Evolutionary conservation across 371 early-diverging fungal species (phyloP).

Genomic region (Phascolomyces articulosus): DNA sequence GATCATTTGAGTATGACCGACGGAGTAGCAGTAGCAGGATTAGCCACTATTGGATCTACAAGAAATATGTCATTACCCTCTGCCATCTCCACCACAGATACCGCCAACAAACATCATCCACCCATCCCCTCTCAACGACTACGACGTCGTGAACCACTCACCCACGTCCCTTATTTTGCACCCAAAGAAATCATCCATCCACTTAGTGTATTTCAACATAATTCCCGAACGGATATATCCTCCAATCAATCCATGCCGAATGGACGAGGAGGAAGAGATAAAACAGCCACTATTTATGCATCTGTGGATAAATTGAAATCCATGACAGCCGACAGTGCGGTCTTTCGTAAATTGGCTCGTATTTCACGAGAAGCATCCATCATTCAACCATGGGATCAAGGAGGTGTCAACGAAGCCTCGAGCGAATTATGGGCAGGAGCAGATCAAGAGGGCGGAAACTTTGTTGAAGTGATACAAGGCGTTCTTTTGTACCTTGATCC

Average conservation of each 20-base stretch:
- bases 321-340: constrained; percentile 17
- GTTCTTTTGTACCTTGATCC: constrained; percentile 24
- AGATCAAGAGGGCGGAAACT: constrained; percentile 44
- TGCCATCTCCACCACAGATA: no score
- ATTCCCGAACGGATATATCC: constrained; percentile 14
- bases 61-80: background rate
- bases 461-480: constrained; percentile 42
- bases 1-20: background rate
- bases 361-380: constrained; percentile 45
- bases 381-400: constrained; percentile 47
- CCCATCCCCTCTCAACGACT: background rate
- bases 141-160: background rate
- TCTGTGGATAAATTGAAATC: constrained; percentile 41
- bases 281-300: constrained; percentile 28
- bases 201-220: constrained; percentile 15
- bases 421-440: constrained; percentile 49
- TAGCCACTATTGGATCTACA: background rate
- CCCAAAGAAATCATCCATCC: constrained; percentile 10
- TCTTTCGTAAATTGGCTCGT: constrained; percentile 40
- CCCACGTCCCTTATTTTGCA: constrained; percentile 20
- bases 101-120: no score
- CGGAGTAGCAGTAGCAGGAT: background rate
- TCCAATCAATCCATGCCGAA: background rate
- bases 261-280: constrained; percentile 30
- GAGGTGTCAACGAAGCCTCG: constrained; percentile 36